These are phyloP conservation scores for Peniophora sp. DNA, from an alignment of 1,284 basidiomycete genomes.

Conservation along the genomic window DNA sequence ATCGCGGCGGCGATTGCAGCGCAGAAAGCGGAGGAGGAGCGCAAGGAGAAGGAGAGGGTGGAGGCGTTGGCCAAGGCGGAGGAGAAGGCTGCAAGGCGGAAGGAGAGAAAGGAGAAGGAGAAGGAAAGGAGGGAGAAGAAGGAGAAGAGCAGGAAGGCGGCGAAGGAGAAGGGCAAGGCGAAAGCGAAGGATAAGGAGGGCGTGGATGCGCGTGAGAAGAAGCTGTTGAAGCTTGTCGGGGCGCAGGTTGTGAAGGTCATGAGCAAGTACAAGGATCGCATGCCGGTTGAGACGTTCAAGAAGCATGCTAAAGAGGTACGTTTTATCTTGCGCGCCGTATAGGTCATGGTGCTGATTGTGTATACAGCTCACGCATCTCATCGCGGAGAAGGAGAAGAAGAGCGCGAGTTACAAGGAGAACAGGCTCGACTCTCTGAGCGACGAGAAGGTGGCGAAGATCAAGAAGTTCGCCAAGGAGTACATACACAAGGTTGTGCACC, in stretches of 20 bases:
- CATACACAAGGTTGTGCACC: conserved; percentile 59
- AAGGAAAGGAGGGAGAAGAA: conserved; percentile 40
- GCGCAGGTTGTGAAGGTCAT: conserved; percentile 87
- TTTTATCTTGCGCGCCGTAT: conserved; percentile 1
- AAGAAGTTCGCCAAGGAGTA: conserved; percentile 93
- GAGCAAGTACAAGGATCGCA: conserved; percentile 78
- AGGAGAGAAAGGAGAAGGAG: conserved; percentile 26
- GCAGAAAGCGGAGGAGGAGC: conserved; percentile 21
- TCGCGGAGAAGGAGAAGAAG: conserved; percentile 92
- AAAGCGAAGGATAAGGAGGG: conserved; percentile 39
- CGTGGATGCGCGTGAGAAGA: conserved; percentile 71
- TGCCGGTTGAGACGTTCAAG: conserved; percentile 89
- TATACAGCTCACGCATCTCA: conserved; percentile 63
- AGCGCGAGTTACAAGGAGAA: conserved; percentile 67
- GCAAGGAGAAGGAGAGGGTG: conserved; percentile 20
- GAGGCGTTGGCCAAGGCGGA: conserved; percentile 21
- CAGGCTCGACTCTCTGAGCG: conserved; percentile 68
- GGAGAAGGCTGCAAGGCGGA: conserved; percentile 16
- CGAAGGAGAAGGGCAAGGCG: conserved; percentile 35
- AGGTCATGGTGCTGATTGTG: conserved; percentile 10
- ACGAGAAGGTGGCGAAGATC: conserved; percentile 86
- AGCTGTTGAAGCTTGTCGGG: conserved; percentile 77
- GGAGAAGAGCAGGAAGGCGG: conserved; percentile 40
- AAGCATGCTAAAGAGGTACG: conserved; percentile 88
- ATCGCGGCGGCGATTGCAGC: conserved; percentile 44